Percentiles rank a stretch among this genome's conserved stretches.
Conservation (phyloP, 768 basidiomycete species). For the Dacryopinax spathularia region DNA sequence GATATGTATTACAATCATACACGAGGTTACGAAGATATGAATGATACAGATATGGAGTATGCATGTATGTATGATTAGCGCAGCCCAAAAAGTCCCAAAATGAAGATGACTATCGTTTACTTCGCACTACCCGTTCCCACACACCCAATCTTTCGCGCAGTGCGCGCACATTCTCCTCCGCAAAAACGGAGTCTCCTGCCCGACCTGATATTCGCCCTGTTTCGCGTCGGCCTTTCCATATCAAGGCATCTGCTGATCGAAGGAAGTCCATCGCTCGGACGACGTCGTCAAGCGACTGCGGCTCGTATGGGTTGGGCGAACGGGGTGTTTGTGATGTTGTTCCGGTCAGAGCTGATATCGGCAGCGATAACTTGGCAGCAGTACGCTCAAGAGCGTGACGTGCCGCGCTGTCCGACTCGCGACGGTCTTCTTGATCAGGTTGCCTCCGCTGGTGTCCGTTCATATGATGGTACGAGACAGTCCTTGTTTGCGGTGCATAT, state of each 20-base stretch:
- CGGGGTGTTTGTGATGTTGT: not conserved
- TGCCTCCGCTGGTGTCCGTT: not conserved
- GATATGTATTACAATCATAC: not conserved
- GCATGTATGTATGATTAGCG: not conserved
- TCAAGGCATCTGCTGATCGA: not conserved
- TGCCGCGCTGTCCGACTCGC: not conserved
- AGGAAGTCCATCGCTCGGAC: slow-evolving; percentile 1
- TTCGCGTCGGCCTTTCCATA: not conserved
- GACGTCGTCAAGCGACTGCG: not conserved
- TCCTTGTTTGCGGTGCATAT: not conserved
- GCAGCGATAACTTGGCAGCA: not conserved
- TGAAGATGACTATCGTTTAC: not conserved
- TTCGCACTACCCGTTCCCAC: slow-evolving; percentile 1
- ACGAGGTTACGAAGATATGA: not conserved
- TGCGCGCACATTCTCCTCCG: not conserved
- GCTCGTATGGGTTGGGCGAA: not conserved
- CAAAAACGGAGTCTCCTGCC: not conserved
- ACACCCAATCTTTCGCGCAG: not conserved
- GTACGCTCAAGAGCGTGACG: not conserved
- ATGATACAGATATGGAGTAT: too few relatives aligned
- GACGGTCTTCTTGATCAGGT: not conserved
- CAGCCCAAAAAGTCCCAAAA: not conserved
- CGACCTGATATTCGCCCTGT: not conserved
- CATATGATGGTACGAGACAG: not conserved
- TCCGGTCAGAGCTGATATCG: not conserved